phyloP scores from a whole-genome alignment of 345 rosid species.

The Salix brachista region DNA sequence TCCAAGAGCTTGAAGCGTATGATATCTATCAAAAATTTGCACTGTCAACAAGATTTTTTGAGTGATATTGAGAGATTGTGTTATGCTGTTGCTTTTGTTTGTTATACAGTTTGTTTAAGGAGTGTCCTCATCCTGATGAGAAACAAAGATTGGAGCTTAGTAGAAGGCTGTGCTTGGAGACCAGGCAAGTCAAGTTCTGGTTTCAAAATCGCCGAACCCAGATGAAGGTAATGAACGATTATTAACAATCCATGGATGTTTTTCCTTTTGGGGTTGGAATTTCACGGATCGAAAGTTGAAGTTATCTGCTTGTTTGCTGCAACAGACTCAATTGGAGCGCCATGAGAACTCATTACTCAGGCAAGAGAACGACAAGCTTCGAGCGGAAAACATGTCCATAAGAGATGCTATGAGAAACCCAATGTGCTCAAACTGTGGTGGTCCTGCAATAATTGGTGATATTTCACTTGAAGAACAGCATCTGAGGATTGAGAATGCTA shows the following conservation, averaged over 20 bases:
- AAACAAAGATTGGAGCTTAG: conserved; percentile 83
- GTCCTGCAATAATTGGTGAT: conserved; percentile 76
- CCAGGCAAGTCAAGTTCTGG: conserved; percentile 97
- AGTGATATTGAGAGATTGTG: neutral
- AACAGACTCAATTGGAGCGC: conserved; percentile 80
- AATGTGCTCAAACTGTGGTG: conserved; percentile 83
- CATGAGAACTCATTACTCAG: conserved; percentile 80
- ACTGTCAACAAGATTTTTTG: neutral
- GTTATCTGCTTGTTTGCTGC: conserved; percentile 1
- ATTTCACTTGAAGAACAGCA: conserved; percentile 89
- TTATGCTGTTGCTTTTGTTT: neutral
- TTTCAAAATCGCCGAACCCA: conserved; percentile 96
- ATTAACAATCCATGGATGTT: neutral
- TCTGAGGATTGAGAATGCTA: conserved; percentile 73
- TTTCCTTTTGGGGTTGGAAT: neutral
- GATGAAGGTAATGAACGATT: conserved; percentile 64
- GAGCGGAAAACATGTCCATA: conserved; percentile 85
- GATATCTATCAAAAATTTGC: neutral
- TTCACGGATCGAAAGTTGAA: neutral
- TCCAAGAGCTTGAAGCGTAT: conserved; percentile 98
- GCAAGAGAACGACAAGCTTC: conserved; percentile 88
- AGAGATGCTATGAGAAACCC: conserved; percentile 90
- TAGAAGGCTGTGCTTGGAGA: conserved; percentile 70
- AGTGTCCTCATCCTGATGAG: conserved; percentile 97
- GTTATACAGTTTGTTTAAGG: conserved; percentile 58